Evolutionary conservation across 305 asterid genomes (phyloP).

Genomic region (Fraxinus latifolia): DNA sequence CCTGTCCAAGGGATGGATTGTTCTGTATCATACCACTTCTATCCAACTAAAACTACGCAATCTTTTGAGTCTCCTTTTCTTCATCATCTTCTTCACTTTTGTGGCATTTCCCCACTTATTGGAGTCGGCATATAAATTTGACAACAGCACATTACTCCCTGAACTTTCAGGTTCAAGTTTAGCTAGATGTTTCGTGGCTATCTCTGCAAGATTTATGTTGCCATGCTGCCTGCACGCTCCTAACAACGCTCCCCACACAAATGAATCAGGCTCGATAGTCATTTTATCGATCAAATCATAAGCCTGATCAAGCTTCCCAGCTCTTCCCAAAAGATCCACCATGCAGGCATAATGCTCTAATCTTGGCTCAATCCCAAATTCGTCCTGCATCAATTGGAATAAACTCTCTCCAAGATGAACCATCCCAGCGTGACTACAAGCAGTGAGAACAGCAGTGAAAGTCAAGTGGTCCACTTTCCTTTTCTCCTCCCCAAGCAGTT

Average conservation of each 20-base stretch:
- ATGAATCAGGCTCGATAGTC: constrained; percentile 53
- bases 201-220: constrained; percentile 48
- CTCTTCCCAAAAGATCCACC: constrained; percentile 70
- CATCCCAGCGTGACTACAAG: constrained; percentile 61
- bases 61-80: constrained; percentile 48
- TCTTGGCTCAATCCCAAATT: constrained; percentile 50
- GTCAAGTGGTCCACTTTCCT: constrained; percentile 56
- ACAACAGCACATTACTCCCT: constrained; percentile 49
- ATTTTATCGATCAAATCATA: constrained; percentile 45
- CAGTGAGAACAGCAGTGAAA: constrained; percentile 66
- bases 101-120: constrained; percentile 51
- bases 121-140: constrained; percentile 44
- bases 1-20: neutral
- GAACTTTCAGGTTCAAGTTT: constrained; percentile 65
- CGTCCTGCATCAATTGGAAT: constrained; percentile 55
- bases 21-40: constrained; percentile 21
- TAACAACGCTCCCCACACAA: constrained; percentile 74
- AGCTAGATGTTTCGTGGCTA: constrained; percentile 48
- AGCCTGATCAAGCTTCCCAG: constrained; percentile 58
- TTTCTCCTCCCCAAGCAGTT: constrained; percentile 46
- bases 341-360: constrained; percentile 74
- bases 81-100: constrained; percentile 47
- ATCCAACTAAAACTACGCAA: constrained; percentile 59
- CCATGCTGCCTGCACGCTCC: constrained; percentile 68
- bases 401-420: constrained; percentile 51